phyloP scores from a whole-genome alignment of 2,329 filamentous ascomycete species.

The Helicocarpus griseus region DNA sequence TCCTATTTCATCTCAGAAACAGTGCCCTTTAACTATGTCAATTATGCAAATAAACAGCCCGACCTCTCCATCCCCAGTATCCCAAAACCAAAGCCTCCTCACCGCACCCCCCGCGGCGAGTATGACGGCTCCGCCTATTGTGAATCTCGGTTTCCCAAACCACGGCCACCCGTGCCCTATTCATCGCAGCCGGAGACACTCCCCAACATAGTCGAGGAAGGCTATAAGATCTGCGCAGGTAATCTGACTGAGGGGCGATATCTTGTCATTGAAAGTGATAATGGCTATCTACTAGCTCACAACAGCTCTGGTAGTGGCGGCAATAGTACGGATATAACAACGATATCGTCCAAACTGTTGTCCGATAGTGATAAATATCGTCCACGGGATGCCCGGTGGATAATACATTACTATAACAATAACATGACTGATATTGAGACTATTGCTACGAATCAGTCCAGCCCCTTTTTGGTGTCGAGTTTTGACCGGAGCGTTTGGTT shows the following conservation, averaged over 20 bases:
- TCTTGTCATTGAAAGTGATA: constrained; percentile 33
- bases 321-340: neutral
- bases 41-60: constrained; percentile 22
- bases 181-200: constrained; percentile 29
- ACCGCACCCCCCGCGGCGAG: constrained; percentile 31
- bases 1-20: no score
- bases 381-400: constrained; percentile 5
- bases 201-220: constrained; percentile 36
- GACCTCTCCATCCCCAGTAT: constrained; percentile 41
- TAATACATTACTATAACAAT: constrained; percentile 13
- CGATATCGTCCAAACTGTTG: neutral
- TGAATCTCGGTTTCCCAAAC: constrained; percentile 27
- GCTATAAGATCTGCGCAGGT: constrained; percentile 45
- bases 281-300: constrained; percentile 4
- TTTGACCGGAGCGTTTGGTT: constrained; percentile 8
- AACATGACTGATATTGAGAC: constrained; percentile 8
- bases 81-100: constrained; percentile 36
- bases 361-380: constrained; percentile 2
- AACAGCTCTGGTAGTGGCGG: neutral
- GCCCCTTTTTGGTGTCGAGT: constrained; percentile 11
- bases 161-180: constrained; percentile 42
- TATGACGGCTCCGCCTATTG: constrained; percentile 40
- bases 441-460: constrained; percentile 9
- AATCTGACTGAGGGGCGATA: constrained; percentile 47
- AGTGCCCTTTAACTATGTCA: neutral